phyloP scores from a whole-genome alignment of 176 grass and related monocot species.

The Canna indica region DNA sequence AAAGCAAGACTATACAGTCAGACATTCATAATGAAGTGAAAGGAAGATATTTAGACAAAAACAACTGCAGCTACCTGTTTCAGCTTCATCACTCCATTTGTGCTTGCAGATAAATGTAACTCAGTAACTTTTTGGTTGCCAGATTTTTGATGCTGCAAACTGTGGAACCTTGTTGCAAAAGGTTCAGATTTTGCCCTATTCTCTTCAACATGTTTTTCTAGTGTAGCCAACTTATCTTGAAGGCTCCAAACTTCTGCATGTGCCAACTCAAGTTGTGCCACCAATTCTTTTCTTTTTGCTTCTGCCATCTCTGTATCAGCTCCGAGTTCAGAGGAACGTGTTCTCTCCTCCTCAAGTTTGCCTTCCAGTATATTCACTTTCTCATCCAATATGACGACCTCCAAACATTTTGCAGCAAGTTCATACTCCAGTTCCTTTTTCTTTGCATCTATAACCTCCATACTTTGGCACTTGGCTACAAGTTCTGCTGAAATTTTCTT shows the following conservation, averaged over 20 bases:
- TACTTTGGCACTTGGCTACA: slow-evolving; percentile 11
- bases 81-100: slow-evolving; percentile 25
- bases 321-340: slow-evolving; percentile 44
- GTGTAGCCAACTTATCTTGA: slow-evolving; percentile 19
- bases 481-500: slow-evolving; percentile 26
- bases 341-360: slow-evolving; percentile 55
- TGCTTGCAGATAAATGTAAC: slow-evolving; percentile 15
- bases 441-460: slow-evolving; percentile 23
- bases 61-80: slow-evolving; percentile 42
- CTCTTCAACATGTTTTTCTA: slow-evolving; percentile 42
- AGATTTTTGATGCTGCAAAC: slow-evolving; percentile 36
- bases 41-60: too few relatives aligned
- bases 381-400: slow-evolving; percentile 33
- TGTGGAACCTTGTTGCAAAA: slow-evolving; percentile 29
- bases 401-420: slow-evolving; percentile 21
- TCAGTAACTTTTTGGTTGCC: slow-evolving; percentile 21
- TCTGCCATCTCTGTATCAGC: slow-evolving; percentile 50
- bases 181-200: slow-evolving; percentile 25
- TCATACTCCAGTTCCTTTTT: slow-evolving; percentile 33
- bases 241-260: slow-evolving; percentile 35
- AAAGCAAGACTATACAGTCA: too few relatives aligned
- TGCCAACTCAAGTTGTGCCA: slow-evolving; percentile 31
- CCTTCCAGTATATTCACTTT: slow-evolving; percentile 34
- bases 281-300: slow-evolving; percentile 47
- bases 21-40: too few relatives aligned